Percentiles rank a stretch among this genome's conserved stretches.
Conservation (phyloP, 2,329 filamentous ascomycete genomes). For the Coniochaeta prunicola region DNA sequence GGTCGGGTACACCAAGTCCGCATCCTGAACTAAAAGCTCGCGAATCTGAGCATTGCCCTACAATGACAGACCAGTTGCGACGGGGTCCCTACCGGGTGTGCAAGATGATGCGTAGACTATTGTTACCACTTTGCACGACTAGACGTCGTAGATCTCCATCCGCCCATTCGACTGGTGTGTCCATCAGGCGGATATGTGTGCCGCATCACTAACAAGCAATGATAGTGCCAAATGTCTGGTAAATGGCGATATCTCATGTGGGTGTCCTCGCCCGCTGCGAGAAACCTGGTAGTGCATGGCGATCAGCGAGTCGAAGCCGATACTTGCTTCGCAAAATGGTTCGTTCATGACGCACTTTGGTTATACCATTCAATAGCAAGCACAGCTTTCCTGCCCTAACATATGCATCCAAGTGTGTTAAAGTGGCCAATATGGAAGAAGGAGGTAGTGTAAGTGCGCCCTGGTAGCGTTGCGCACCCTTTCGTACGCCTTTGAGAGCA, state of each 20-base stretch:
- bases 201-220: neutral
- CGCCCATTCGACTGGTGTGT: neutral
- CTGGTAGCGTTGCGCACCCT: neutral
- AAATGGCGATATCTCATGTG: neutral
- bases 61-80: neutral
- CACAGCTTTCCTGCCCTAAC: too few relatives aligned
- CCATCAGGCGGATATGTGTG: neutral
- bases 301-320: neutral
- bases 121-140: neutral
- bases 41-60: neutral
- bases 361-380: neutral
- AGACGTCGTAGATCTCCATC: neutral
- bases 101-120: neutral
- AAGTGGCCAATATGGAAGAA: neutral
- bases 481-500: neutral
- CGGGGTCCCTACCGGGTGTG: neutral
- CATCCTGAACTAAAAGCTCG: neutral
- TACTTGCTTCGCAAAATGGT: neutral
- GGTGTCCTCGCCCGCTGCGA: neutral
- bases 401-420: neutral
- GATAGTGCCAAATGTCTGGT: neutral
- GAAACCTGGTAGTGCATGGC: neutral
- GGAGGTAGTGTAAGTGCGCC: too few relatives aligned
- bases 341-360: neutral
- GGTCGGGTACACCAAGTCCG: neutral